Evolutionary conservation across 495 filamentous ascomycete genomes (phyloP).

Genomic region (Halenospora varia): DNA sequence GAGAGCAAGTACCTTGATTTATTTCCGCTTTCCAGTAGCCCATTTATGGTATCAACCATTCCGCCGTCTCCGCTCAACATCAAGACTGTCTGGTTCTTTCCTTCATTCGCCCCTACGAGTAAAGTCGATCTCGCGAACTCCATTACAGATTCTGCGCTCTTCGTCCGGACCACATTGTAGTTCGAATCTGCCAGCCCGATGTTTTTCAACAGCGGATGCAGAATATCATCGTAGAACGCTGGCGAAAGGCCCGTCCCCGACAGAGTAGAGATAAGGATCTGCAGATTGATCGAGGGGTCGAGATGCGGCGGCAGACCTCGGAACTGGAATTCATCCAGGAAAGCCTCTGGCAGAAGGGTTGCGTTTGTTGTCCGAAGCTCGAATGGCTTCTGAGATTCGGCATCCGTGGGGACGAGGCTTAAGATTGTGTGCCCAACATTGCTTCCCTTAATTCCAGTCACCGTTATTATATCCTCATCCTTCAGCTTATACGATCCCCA

Average conservation of each 20-base stretch:
- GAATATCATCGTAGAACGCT: slow-evolving; percentile 47
- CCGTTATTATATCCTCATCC: slow-evolving; percentile 33
- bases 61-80: slow-evolving; percentile 87
- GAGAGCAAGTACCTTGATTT: slow-evolving; percentile 10
- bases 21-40: slow-evolving; percentile 31
- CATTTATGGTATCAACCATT: slow-evolving; percentile 72
- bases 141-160: slow-evolving; percentile 52
- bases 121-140: slow-evolving; percentile 52
- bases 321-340: slow-evolving; percentile 28
- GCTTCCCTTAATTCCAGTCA: slow-evolving; percentile 14
- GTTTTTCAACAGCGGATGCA: slow-evolving; percentile 53
- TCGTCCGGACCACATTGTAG: slow-evolving; percentile 54
- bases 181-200: slow-evolving; percentile 33
- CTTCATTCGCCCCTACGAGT: slow-evolving; percentile 41
- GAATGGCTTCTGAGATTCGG: slow-evolving; percentile 21
- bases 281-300: slow-evolving; percentile 32
- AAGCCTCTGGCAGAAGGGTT: slow-evolving; percentile 28
- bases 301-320: slow-evolving; percentile 32
- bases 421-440: slow-evolving; percentile 29
- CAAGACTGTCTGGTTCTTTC: slow-evolving; percentile 55
- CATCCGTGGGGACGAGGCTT: slow-evolving; percentile 28
- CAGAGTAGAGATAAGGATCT: slow-evolving; percentile 67
- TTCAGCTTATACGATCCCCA: slow-evolving; percentile 15
- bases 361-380: slow-evolving; percentile 22
- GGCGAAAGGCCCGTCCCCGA: slow-evolving; percentile 66